These are phyloP conservation scores for Teunomyces cretensis DNA, from an alignment of 805 yeast genomes.

Conservation along the genomic window DNA sequence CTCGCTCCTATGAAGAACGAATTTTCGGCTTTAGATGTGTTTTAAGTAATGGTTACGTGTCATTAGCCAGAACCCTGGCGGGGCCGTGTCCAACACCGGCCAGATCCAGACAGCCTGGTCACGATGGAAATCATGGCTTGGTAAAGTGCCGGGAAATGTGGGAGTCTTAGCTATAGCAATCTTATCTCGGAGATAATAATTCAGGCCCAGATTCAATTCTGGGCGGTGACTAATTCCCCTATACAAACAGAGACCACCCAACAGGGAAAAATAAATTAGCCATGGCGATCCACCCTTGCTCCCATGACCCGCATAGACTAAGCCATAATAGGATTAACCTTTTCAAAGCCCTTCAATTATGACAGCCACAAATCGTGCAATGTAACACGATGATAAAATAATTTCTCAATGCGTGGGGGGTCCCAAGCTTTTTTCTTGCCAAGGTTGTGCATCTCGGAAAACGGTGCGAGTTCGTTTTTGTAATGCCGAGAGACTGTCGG, in stretches of 20 bases:
- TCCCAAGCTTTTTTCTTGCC: conserved; percentile 1
- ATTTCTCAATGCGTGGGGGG: not conserved
- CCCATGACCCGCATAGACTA: too few species aligned
- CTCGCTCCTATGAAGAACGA: not conserved
- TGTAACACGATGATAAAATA: not conserved
- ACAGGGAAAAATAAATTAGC: too few species aligned
- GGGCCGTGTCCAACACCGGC: too few species aligned
- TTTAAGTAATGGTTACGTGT: not conserved
- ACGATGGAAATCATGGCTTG: too few species aligned
- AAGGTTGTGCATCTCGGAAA: conserved; percentile 3
- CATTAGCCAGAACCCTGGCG: too few species aligned
- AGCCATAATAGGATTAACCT: too few species aligned
- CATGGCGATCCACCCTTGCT: too few species aligned
- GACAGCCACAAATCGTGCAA: conserved; percentile 1
- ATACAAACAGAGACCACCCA: not conserved
- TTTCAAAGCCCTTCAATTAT: not conserved
- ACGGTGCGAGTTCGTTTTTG: not conserved
- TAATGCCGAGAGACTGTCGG: not conserved
- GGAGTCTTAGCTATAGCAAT: not conserved
- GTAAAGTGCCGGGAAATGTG: too few species aligned
- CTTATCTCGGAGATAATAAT: conserved; percentile 2
- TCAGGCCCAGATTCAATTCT: not conserved
- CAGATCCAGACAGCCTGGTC: too few species aligned
- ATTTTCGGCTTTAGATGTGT: not conserved
- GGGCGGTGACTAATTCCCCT: not conserved